Conservation (phyloP, 169 alveolate genomes). For the Condylostoma magnum region DNA sequence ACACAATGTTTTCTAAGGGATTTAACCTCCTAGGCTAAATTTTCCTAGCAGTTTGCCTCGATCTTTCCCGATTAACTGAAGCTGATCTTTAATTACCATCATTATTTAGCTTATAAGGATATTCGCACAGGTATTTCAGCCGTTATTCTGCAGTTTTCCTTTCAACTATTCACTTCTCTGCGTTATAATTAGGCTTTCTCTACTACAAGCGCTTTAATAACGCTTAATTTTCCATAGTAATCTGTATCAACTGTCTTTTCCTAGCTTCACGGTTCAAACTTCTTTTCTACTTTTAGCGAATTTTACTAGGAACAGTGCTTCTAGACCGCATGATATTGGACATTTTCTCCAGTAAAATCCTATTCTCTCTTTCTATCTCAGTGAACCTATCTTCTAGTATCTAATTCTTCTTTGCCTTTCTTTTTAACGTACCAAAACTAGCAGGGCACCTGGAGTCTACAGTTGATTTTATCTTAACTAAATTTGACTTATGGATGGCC, state of each 20-base stretch:
- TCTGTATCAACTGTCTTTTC: not conserved
- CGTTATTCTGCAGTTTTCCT: conserved; percentile 30
- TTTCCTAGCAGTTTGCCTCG: too few relatives aligned
- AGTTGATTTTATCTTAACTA: conserved; percentile 35
- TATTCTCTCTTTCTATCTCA: conserved; percentile 62
- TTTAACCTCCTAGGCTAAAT: too few relatives aligned
- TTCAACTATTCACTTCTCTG: conserved; percentile 46
- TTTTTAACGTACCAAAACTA: conserved; percentile 28
- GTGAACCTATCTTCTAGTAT: conserved; percentile 36
- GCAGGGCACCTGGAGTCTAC: conserved; percentile 39
- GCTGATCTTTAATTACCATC: not conserved
- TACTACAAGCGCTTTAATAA: conserved; percentile 17
- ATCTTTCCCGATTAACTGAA: not conserved
- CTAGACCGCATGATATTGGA: conserved; percentile 43
- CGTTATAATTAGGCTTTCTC: conserved; percentile 30
- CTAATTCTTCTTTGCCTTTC: conserved; percentile 20
- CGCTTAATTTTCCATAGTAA: conserved; percentile 15
- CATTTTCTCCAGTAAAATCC: conserved; percentile 58
- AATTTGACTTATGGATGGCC: conserved; percentile 35
- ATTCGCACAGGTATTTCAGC: conserved; percentile 44
- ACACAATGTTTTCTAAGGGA: too few relatives aligned
- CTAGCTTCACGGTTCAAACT: conserved; percentile 17
- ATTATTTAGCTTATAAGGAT: conserved; percentile 44
- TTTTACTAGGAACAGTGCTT: not conserved
- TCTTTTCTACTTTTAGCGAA: not conserved